phyloP scores from a whole-genome alignment of 2,329 filamentous ascomycete genomes.

The Pyrenophora tritici-repentis region DNA sequence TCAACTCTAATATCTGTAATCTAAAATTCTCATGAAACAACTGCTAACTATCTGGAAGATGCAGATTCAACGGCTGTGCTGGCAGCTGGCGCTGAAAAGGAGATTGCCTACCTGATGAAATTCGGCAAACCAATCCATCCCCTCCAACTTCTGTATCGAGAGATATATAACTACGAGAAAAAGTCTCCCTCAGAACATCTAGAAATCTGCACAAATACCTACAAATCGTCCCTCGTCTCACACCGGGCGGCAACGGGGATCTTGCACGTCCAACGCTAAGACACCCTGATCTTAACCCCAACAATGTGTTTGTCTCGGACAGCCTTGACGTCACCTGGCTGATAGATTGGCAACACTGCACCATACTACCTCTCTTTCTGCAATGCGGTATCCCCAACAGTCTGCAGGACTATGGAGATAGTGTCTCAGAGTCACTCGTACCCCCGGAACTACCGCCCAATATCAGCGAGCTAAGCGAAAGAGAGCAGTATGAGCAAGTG shows the following conservation, averaged over 20 bases:
- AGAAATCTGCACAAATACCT: constrained; percentile 38
- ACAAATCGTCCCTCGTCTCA: constrained; percentile 27
- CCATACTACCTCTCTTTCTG: constrained; percentile 46
- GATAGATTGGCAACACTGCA: constrained; percentile 51
- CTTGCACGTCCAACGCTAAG: constrained; percentile 33
- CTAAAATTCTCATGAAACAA: background rate
- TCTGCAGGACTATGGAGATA: constrained; percentile 50
- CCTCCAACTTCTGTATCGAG: constrained; percentile 38
- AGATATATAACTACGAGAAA: constrained; percentile 39
- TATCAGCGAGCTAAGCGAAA: constrained; percentile 27
- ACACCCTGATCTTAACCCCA: constrained; percentile 45
- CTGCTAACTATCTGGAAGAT: constrained; percentile 28
- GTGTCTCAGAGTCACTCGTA: constrained; percentile 26
- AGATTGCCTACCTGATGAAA: constrained; percentile 34
- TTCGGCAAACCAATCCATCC: constrained; percentile 39
- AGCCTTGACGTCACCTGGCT: constrained; percentile 43
- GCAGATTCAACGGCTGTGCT: constrained; percentile 29
- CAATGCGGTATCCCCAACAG: constrained; percentile 46
- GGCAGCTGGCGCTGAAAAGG: constrained; percentile 40
- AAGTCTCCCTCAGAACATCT: constrained; percentile 34
- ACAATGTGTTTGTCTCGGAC: constrained; percentile 42
- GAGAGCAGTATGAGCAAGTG: constrained; percentile 30
- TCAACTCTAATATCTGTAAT: constrained; percentile 1
- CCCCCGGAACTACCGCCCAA: constrained; percentile 29
- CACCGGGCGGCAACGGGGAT: constrained; percentile 17